Base-by-base conservation (phyloP, 805 yeast genomes). In the Saturnispora kantuleensis region DNA sequence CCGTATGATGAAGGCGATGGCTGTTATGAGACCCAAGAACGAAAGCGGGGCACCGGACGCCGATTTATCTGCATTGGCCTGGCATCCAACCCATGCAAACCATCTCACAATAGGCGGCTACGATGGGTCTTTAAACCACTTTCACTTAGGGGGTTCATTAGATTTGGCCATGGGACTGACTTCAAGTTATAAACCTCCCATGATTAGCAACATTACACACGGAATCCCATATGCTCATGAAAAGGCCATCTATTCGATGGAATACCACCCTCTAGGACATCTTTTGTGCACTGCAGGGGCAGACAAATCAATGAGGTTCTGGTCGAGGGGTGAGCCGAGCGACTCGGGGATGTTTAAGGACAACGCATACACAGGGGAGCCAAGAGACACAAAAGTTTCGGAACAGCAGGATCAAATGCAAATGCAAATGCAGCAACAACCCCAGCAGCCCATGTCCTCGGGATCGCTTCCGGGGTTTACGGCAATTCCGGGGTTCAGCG, bases 251-350 rank as follows among this genome's bases (percentile, higher is more conserved):
- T 88, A 90, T 63, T 78, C 95, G 3, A 62, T 93, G 45, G 90
- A 89, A 48, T 93, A 88, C 59, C 97, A 89, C 63, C 97, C 97
- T 2, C 68, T 84, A 54, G 99, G 99, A 3, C 97, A 93, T 63
- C 67, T 90, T 41, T 67, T 93, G 31, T 80, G 94, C 45, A 79
- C 96, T 7, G 97, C 96, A 0, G 90, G 97, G 15, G 87, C 93
- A 46, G 99, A 93, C 62, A 77, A 93, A 58, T 79, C 94, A 5
- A 85, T 95, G 18, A 67, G 97, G 45, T 85, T 94, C 64, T 93
- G 99, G 99, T 79, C 89, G 29, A 71, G 99, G 42, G 83, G 95
- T 1, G 72, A 95, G 58, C 96, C 97, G 2, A 82, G 81, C 53
- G 98, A 93, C 65, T 83, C 86, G 1, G 76, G 74, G 57, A 84